phyloP scores from a whole-genome alignment of 116 monocot species.

The Trichopus zeylanicus region DNA sequence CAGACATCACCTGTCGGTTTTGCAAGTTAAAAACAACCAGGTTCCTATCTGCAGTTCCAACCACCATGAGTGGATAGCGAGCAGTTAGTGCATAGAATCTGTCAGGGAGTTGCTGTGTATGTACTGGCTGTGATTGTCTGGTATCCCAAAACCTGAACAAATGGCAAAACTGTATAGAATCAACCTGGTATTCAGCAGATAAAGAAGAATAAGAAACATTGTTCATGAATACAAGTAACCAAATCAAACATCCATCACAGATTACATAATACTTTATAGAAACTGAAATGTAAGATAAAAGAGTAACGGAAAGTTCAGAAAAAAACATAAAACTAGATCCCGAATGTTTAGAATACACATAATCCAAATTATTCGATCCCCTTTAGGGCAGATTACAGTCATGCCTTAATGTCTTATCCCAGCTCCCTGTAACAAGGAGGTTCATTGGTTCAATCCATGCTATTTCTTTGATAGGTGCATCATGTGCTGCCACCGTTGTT shows the following conservation, averaged over 20 bases:
- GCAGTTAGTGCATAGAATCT: conserved; percentile 83
- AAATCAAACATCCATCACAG: neutral
- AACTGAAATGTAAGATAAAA: too few species aligned
- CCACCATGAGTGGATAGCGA: conserved; percentile 87
- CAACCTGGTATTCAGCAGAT: neutral
- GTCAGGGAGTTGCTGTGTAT: conserved; percentile 88
- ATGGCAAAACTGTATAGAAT: neutral
- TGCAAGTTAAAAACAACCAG: conserved; percentile 84
- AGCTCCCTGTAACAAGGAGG: conserved; percentile 87
- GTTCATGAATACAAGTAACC: neutral
- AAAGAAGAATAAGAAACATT: neutral
- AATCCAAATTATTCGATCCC: too few species aligned
- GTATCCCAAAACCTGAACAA: conserved; percentile 84
- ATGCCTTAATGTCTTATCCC: conserved; percentile 91
- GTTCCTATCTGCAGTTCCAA: conserved; percentile 91
- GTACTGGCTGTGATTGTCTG: conserved; percentile 88
- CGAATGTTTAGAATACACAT: too few species aligned
- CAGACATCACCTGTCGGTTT: conserved; percentile 69
- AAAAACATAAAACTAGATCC: too few species aligned
- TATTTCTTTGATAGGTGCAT: conserved; percentile 83
- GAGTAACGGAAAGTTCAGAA: too few species aligned
- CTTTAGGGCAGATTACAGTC: too few species aligned
- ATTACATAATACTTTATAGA: too few species aligned
- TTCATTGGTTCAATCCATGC: conserved; percentile 92
- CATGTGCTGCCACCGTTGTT: conserved; percentile 78